Base-by-base conservation (phyloP, 352 stramenopile genomes). In the Pythium pyrilobum region DNA sequence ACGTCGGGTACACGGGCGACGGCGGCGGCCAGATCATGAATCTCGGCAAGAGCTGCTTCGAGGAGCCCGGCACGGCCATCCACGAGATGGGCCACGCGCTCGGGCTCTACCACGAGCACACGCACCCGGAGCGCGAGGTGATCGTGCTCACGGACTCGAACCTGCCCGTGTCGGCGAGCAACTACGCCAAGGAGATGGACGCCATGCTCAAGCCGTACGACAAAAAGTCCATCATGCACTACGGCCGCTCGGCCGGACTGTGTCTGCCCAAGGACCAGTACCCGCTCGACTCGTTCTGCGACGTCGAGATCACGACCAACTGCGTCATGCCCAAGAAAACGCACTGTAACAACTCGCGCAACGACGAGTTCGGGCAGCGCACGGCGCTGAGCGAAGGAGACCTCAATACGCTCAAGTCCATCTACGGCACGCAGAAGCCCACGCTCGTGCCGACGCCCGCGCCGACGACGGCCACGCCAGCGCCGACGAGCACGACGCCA, bases 181-280 rank as follows among this genome's bases (percentile, higher is more conserved):
- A 88, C 61, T 91, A 91, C 57, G 74, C 75, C 20, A 87, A 84
- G 49, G 74, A 70, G 37, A 73, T 59, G 12, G 63, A 85, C 50
- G 77, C 75, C 2, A 68, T 69, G 1, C 47, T 87, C 31, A 91
- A 78, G 42, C 63, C 74, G 40, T 91, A 91, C 53, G 77, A 91
- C 54, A 69, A 67, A 4, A 62, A 66, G 21, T 89, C 77, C 39
- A 87, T 91, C 64, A 91, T 91, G 80, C 80, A 91, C 63, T 91
- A 91, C 34, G 74, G 76, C 9, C 72, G 70, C 38, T 69, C 56
- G 23, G 74, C 73, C 0, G 80, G 75, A 1, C 66, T 91, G 9
- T 91, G 80, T 61, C 78, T 91, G 29, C 80, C 80, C 2, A 87
- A 87, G 58, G 62, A 77, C 18, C 54, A 82, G 32, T 84, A 87